These are phyloP conservation scores for Cerrena zonata DNA, from an alignment of 1,284 basidiomycete genomes.

Conservation along the genomic window DNA sequence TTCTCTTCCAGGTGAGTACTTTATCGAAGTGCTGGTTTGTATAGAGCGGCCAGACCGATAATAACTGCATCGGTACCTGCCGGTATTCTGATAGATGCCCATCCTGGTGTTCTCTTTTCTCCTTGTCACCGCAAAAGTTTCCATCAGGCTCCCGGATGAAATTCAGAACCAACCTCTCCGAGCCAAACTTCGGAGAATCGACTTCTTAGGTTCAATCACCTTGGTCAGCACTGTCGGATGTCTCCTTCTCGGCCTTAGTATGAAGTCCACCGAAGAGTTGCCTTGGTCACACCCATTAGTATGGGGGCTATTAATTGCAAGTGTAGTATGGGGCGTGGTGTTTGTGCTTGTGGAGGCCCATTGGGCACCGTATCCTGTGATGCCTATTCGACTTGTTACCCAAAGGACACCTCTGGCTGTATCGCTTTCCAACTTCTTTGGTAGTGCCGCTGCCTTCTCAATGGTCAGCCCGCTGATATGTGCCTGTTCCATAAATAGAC, in stretches of 20 bases:
- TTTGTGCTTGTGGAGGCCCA: constrained; percentile 74
- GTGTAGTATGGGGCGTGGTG: constrained; percentile 45
- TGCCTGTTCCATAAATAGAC: constrained; percentile 3
- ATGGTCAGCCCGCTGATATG: too few relatives aligned
- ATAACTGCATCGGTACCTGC: constrained; percentile 12
- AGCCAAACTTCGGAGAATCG: constrained; percentile 72
- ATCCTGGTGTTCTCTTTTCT: constrained; percentile 64
- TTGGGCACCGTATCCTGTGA: constrained; percentile 74
- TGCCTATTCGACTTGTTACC: constrained; percentile 74
- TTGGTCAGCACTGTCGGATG: constrained; percentile 72
- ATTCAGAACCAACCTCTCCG: constrained; percentile 51
- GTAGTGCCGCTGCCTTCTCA: constrained; percentile 72
- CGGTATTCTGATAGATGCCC: constrained; percentile 49
- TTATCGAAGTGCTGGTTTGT: not conserved
- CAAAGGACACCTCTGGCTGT: constrained; percentile 76
- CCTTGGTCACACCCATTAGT: constrained; percentile 72
- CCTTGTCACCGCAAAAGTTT: constrained; percentile 70
- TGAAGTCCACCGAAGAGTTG: constrained; percentile 77
- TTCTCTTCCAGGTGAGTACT: constrained; percentile 57
- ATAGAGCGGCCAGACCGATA: constrained; percentile 5
- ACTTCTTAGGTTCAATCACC: constrained; percentile 76
- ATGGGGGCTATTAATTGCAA: constrained; percentile 55
- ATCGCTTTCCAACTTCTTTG: constrained; percentile 74
- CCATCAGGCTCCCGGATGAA: constrained; percentile 57
- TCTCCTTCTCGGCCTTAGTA: constrained; percentile 69